Conservation (phyloP, 306 rosid species). For the Lupinus albus region DNA sequence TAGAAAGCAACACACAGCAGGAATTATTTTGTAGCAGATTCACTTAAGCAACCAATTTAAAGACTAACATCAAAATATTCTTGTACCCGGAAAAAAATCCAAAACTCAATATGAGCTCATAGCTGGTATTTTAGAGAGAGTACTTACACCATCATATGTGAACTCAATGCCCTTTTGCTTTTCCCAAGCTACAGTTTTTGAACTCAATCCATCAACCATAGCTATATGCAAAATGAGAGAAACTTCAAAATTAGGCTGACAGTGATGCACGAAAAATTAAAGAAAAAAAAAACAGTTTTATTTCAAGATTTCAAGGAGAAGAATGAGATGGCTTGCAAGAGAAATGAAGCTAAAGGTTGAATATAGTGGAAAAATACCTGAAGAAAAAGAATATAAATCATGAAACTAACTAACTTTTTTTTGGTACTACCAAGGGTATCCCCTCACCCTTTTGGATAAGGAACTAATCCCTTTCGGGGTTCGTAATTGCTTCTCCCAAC, state of each 20-base stretch:
- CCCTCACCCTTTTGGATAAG: too few species aligned
- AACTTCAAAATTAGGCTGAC: constrained; percentile 3
- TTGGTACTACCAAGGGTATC: too few species aligned
- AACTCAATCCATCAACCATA: constrained; percentile 80
- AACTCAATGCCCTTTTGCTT: constrained; percentile 75
- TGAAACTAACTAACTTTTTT: constrained; percentile 5
- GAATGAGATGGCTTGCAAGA: constrained; percentile 28
- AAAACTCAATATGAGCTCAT: too few species aligned
- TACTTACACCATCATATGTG: constrained; percentile 93
- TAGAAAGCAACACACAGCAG: constrained; percentile 43
- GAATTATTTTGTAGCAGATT: constrained; percentile 38
- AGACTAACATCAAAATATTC: neutral
- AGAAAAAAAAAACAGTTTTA: neutral
- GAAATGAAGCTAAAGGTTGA: constrained; percentile 24
- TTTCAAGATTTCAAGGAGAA: constrained; percentile 34
- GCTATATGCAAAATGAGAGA: constrained; percentile 50
- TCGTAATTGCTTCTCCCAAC: too few species aligned
- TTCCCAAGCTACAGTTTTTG: constrained; percentile 88
- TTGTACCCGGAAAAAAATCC: too few species aligned
- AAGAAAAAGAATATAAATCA: constrained; percentile 14
- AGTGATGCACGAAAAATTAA: neutral
- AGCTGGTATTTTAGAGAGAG: constrained; percentile 11
- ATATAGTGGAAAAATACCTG: neutral
- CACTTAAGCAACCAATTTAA: constrained; percentile 29
- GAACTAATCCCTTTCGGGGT: too few species aligned